These are phyloP conservation scores for Ganoderma multipileum DNA, from an alignment of 1,284 basidiomycete species.

Conservation along the genomic window DNA sequence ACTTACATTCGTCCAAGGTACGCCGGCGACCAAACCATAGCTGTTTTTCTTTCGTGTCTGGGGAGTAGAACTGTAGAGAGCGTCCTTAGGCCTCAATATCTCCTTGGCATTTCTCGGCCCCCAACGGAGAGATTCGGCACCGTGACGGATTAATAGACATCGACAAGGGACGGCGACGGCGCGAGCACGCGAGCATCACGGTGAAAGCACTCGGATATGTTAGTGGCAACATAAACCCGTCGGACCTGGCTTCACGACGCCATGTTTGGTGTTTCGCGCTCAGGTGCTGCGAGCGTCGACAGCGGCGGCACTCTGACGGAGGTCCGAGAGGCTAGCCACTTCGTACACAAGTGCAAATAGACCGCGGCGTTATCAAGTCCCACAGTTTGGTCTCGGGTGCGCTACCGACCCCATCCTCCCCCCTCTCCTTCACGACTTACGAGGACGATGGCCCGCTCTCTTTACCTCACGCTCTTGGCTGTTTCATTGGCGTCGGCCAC, in stretches of 20 bases:
- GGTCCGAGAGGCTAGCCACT: conserved; percentile 24
- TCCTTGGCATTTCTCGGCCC: too few relatives aligned
- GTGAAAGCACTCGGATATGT: background rate
- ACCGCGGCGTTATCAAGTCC: conserved; percentile 35
- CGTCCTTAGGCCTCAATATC: too few relatives aligned
- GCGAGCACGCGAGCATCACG: background rate
- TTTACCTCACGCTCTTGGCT: conserved; percentile 48
- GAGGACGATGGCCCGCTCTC: conserved; percentile 51
- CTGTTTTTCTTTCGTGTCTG: too few relatives aligned
- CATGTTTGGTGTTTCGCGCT: conserved; percentile 11
- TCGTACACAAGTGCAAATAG: conserved; percentile 35
- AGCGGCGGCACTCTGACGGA: background rate
- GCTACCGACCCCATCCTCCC: conserved; percentile 8
- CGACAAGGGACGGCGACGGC: background rate
- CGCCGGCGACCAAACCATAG: too few relatives aligned
- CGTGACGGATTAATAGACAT: background rate
- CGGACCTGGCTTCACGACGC: background rate
- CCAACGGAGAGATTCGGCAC: background rate
- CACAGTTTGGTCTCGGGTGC: background rate
- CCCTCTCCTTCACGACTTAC: conserved; percentile 27
- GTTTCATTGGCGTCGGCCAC: conserved; percentile 55
- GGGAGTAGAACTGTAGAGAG: too few relatives aligned
- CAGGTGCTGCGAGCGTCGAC: background rate
- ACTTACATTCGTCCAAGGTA: too few relatives aligned
- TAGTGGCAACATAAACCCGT: background rate